phyloP scores from a whole-genome alignment of 768 basidiomycete genomes.

The Calocera viscosa region DNA sequence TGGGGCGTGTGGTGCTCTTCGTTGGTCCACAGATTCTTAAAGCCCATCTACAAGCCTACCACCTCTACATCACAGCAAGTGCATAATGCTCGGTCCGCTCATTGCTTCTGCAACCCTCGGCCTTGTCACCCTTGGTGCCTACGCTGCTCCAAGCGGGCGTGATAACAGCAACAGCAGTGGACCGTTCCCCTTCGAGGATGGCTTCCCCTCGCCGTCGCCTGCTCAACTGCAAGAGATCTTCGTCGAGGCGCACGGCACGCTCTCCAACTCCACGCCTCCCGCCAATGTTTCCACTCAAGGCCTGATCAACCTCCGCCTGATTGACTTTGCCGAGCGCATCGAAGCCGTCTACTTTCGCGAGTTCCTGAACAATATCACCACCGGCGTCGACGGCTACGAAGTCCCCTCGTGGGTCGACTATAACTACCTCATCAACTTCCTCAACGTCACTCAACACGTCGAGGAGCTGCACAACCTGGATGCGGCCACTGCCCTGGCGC shows the following conservation, averaged over 20 bases:
- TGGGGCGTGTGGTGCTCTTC: too few species aligned
- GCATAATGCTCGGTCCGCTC: neutral
- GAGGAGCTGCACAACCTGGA: slow-evolving; percentile 7
- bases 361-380: neutral
- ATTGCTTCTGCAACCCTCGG: neutral
- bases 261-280: neutral
- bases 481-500: neutral
- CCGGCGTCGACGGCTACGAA: neutral
- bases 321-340: neutral
- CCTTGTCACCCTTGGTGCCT: neutral
- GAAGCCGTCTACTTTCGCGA: neutral
- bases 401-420: neutral
- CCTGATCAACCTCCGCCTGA: neutral
- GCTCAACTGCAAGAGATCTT: neutral
- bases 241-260: neutral
- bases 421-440: slow-evolving; percentile 2
- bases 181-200: neutral
- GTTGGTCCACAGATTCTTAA: too few species aligned
- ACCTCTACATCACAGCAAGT: neutral
- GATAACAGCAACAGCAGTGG: neutral
- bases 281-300: neutral
- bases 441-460: slow-evolving; percentile 1
- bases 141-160: neutral
- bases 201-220: neutral
- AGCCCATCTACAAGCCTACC: too few species aligned